Base-by-base conservation (phyloP, 108 stramenopile species). In the Nannochloropsis salina region DNA sequence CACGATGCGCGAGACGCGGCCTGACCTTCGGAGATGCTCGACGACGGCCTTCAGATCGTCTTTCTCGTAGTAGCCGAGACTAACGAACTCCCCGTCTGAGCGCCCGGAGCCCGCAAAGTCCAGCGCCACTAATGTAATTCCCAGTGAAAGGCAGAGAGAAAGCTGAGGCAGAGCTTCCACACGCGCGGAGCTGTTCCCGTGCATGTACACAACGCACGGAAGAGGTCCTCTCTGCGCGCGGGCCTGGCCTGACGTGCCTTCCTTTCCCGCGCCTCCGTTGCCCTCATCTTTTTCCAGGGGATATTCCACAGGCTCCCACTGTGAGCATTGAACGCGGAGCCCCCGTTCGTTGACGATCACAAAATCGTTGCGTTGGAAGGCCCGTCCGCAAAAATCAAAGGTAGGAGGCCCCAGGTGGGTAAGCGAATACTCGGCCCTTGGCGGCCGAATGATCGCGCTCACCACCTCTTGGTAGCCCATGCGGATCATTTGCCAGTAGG, bases 101-200 rank as follows among this genome's bases (percentile, higher is more conserved):
- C 93, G 94, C 20, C 99, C 99, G 80, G 93, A 94, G n/a, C 99
- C 99, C 44, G 95, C 96, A 93, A 97, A 99, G 90, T 99, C 99
- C 86, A 99, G 96, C 8, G 97, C 93, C 88, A 99, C 96, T 42
- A 99, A n/a, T 15, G 92, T 90, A 84, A 96, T 90, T 43, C 99
- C 99, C 42, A 97, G 89, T 11, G 92, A 90, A 9, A 99, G 93
- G 6, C 97, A 89, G 45, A 96, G 93, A 6, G 95, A 93, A 11
- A 99, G 90, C 85, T 94, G 95, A 40, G 95, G 94, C 51, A 93
- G 31, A 12, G 96, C 97, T 90, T 97, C 97, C 9, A 83, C 44
- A 12, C 95, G 9, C 5, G 89, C 89, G 18, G 88, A 88, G 42
- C 84, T 86, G 82, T 89, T 89, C 22, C 89, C 89, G 86, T 89